Percentiles rank a stretch among this genome's conserved stretches.
Conservation (phyloP, 1,139 yeast genomes). For the Petasospora rhodanensis region DNA sequence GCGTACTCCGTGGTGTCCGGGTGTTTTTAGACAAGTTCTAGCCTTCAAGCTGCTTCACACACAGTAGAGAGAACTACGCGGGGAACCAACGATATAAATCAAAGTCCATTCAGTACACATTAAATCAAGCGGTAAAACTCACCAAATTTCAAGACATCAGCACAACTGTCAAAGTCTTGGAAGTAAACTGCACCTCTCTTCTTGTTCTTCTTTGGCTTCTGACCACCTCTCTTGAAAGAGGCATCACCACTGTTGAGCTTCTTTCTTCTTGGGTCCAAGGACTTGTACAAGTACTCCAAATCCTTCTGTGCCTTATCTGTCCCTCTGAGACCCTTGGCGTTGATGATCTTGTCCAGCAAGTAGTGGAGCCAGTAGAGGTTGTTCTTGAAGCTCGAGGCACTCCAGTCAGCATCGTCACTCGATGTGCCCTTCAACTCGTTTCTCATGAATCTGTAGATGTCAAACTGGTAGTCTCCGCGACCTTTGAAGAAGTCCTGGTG, state of each 20-base stretch:
- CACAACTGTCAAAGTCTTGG: constrained; percentile 20
- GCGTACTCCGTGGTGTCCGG: too few relatives aligned
- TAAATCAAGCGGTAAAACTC: constrained; percentile 16
- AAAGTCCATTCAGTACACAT: too few relatives aligned
- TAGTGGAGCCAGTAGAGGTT: constrained; percentile 44
- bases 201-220: constrained; percentile 12
- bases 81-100: too few relatives aligned
- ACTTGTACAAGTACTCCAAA: constrained; percentile 16
- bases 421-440: constrained; percentile 17
- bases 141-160: constrained; percentile 24
- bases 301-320: constrained; percentile 11
- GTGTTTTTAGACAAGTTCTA: too few relatives aligned
- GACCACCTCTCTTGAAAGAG: constrained; percentile 3
- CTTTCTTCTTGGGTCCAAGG: constrained; percentile 24
- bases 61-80: too few relatives aligned
- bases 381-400: constrained; percentile 31
- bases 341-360: constrained; percentile 30
- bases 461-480: constrained; percentile 48
- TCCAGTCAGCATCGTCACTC: constrained; percentile 30
- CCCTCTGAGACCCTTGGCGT: constrained; percentile 24
- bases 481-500: constrained; percentile 51
- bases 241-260: constrained; percentile 7
- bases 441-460: constrained; percentile 47
- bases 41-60: too few relatives aligned
- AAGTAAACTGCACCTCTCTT: constrained; percentile 16